Evolutionary conservation across 176 grass and related monocot species (phyloP), one percentile per base, ranked within the genome.

Genomic region (Carex parvula): DNA sequence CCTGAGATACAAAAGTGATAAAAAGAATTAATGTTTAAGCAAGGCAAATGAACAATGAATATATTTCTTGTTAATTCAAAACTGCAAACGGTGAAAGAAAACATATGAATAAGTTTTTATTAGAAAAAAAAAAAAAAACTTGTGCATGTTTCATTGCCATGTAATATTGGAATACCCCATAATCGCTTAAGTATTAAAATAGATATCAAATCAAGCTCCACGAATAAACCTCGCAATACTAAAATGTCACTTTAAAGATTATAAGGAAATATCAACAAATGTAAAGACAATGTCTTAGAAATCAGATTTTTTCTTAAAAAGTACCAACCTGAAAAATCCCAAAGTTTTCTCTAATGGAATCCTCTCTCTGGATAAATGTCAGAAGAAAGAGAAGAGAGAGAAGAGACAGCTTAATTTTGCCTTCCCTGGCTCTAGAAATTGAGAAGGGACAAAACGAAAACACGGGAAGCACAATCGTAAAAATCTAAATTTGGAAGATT

Each of bases 371-470:
- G 59, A 65, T 29, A 63, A 82, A 67, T 30, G 37, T 7, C 17
- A 81, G 37, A 81, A 81, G 57, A 81, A 64, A 81, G 75, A n/a
- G n/a, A 81, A 60, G 24, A 80, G 76, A 80, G 10, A 60, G 26
- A 56, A 74, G 42, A n/a, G 12, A 48, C 35, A 74, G 37, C 22
- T 72, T n/a, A 20, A n/a, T 70, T 32, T 18, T n/a, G 9, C 37
- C 37, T 70, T 1, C 16, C 67, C 37, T 42, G 17, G 6, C 8
- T 8, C 68, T 44, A 42, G 68, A 69, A 69, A 69, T 39, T 39
- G 35, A 14, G 32, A 64, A 64, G 10, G 24, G 5, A 8, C 11
- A 70, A 71, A 39, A 21, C 20, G 35, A 71, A 44, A 71, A 71
- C 35, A 71, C 37, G 37, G 37, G 39, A 18, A 71, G 39, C 20